Evolutionary conservation across 768 basidiomycete species (phyloP).

Genomic region (Dioszegia hungarica): DNA sequence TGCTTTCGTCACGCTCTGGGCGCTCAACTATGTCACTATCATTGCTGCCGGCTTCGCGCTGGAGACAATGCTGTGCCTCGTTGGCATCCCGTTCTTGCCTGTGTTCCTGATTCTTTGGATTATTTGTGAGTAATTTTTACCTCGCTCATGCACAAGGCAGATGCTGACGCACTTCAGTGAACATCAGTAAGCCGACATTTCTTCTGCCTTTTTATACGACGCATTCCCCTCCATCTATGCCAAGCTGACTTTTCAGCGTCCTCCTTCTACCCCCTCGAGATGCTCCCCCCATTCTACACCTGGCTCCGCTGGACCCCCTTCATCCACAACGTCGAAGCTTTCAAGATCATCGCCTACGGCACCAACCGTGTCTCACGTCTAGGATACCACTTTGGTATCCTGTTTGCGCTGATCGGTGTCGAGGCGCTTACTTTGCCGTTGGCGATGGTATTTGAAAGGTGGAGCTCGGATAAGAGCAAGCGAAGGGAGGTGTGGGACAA

Average conservation of each 20-base stretch:
- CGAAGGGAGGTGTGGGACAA: slow-evolving; percentile 3
- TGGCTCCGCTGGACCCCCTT: slow-evolving; percentile 30
- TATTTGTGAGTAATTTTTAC: slow-evolving; percentile 24
- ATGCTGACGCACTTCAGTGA: slow-evolving; percentile 18
- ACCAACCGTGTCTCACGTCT: slow-evolving; percentile 29
- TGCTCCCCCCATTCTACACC: slow-evolving; percentile 41
- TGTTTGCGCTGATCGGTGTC: slow-evolving; percentile 42
- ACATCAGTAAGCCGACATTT: slow-evolving; percentile 34
- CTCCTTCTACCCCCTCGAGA: slow-evolving; percentile 45
- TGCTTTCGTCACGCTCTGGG: slow-evolving; percentile 46
- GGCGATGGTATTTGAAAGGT: slow-evolving; percentile 34
- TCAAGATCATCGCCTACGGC: slow-evolving; percentile 47
- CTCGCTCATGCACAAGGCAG: neutral
- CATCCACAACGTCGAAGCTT: slow-evolving; percentile 18
- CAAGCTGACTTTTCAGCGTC: slow-evolving; percentile 22
- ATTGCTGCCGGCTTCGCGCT: slow-evolving; percentile 40
- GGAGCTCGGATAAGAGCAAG: slow-evolving; percentile 21
- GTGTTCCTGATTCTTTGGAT: slow-evolving; percentile 48
- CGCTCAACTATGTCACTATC: slow-evolving; percentile 43
- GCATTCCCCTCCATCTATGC: neutral
- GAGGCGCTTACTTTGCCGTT: slow-evolving; percentile 27
- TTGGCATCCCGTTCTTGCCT: slow-evolving; percentile 28
- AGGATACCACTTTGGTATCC: slow-evolving; percentile 43
- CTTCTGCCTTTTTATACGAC: neutral
- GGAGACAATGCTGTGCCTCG: slow-evolving; percentile 37